phyloP scores from a whole-genome alignment of 148 eudicot species.

The Mesembryanthemum crystallinum region DNA sequence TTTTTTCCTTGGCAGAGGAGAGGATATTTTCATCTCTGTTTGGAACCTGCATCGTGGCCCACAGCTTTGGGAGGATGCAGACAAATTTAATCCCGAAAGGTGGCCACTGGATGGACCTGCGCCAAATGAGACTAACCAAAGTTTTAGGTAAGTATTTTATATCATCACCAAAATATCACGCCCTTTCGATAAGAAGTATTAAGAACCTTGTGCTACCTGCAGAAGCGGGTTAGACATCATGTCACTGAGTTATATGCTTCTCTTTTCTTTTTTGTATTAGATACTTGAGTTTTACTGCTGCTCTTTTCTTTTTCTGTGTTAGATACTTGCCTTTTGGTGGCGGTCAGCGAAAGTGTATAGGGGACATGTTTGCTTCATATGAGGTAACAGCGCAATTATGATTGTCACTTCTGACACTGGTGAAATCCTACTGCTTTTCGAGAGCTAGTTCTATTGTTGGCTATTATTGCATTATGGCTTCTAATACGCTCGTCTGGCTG shows the following conservation, averaged over 20 bases:
- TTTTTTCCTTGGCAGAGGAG: constrained; percentile 52
- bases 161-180: constrained; percentile 10
- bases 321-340: constrained; percentile 99
- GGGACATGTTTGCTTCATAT: constrained; percentile 89
- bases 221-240: constrained; percentile 4
- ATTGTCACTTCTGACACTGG: not conserved
- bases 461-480: not conserved
- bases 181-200: not conserved
- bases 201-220: not conserved
- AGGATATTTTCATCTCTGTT: constrained; percentile 90
- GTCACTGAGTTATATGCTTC: not conserved
- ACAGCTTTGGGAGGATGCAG: constrained; percentile 80
- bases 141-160: constrained; percentile 69
- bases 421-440: not conserved
- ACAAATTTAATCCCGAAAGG: constrained; percentile 90
- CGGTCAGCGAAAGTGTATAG: constrained; percentile 94
- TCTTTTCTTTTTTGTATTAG: constrained; percentile 29
- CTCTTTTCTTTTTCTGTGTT: constrained; percentile 11
- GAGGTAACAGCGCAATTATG: constrained; percentile 53
- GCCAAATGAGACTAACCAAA: constrained; percentile 93
- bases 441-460: not conserved
- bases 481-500: not conserved
- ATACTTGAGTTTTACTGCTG: constrained; percentile 42
- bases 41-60: constrained; percentile 97
- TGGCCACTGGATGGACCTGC: constrained; percentile 97